Conservation (phyloP, 352 stramenopile species). For the Stramenopiles sp. region DNA sequence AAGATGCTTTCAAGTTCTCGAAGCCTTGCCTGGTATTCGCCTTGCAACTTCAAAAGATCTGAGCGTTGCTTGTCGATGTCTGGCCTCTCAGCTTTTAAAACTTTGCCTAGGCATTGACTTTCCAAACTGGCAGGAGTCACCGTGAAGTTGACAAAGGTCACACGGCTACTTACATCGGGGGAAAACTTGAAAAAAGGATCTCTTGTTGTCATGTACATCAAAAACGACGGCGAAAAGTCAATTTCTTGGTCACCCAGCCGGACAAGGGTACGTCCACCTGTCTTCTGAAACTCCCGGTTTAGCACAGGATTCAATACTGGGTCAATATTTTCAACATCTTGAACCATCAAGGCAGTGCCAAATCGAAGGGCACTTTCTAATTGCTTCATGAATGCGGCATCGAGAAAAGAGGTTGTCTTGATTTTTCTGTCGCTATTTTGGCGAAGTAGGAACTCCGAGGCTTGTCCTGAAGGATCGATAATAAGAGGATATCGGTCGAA, state of each 20-base stretch:
- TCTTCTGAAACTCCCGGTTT: constrained; percentile 96
- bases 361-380: constrained; percentile 97
- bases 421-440: constrained; percentile 87
- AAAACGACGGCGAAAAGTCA: constrained; percentile 96
- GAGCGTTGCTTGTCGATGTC: constrained; percentile 88
- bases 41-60: constrained; percentile 87
- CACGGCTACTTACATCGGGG: constrained; percentile 93
- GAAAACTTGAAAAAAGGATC: constrained; percentile 88
- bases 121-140: constrained; percentile 94
- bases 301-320: constrained; percentile 97
- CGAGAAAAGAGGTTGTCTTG: constrained; percentile 93
- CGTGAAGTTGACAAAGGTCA: constrained; percentile 99
- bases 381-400: constrained; percentile 99
- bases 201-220: constrained; percentile 93
- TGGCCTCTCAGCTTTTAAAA: constrained; percentile 88
- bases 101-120: constrained; percentile 76
- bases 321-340: constrained; percentile 98
- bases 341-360: constrained; percentile 89
- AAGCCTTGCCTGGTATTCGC: constrained; percentile 85
- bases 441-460: constrained; percentile 92
- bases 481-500: constrained; percentile 94
- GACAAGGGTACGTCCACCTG: constrained; percentile 87
- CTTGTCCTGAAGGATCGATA: constrained; percentile 93
- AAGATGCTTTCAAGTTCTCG: constrained; percentile 93
- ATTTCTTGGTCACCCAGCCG: constrained; percentile 95